phyloP scores from a whole-genome alignment of 495 filamentous ascomycete species.

The Jackrogersella minutella region DNA sequence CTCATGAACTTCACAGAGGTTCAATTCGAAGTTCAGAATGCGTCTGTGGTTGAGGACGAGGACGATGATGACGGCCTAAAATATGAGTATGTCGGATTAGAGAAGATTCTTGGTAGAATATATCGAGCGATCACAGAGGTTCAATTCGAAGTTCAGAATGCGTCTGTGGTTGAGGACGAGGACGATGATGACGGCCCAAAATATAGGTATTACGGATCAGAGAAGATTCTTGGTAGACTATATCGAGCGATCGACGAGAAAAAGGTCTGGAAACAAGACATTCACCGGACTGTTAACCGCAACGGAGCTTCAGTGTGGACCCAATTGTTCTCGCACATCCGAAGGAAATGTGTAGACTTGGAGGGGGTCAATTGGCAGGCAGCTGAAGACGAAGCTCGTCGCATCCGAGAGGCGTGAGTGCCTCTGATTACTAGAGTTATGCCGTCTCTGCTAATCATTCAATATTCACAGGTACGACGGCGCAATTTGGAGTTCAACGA shows the following conservation, averaged over 20 bases:
- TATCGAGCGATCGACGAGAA: conserved; percentile 79
- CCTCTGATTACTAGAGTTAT: background rate
- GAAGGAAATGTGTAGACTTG: conserved; percentile 31
- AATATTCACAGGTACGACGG: conserved; percentile 67
- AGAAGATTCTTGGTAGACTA: conserved; percentile 74
- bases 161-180: conserved; percentile 53
- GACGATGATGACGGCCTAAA: conserved; percentile 63
- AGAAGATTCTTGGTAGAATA: too few relatives aligned
- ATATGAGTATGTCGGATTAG: conserved; percentile 68
- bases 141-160: conserved; percentile 48
- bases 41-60: conserved; percentile 53
- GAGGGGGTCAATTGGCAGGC: conserved; percentile 45
- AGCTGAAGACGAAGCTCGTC: conserved; percentile 53
- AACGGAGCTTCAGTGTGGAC: conserved; percentile 51
- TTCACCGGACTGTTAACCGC: conserved; percentile 45
- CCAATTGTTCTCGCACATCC: conserved; percentile 56
- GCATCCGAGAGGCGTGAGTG: conserved; percentile 64
- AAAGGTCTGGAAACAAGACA: conserved; percentile 67
- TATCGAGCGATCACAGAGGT: conserved; percentile 56
- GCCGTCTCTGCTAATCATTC: background rate
- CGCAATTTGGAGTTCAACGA: conserved; percentile 63
- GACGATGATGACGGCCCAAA: conserved; percentile 63
- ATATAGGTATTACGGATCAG: conserved; percentile 68
- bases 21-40: conserved; percentile 48
- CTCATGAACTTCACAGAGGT: conserved; percentile 59